Evolutionary conservation across 116 monocot species (phyloP).

Genomic region (Iris pallida): DNA sequence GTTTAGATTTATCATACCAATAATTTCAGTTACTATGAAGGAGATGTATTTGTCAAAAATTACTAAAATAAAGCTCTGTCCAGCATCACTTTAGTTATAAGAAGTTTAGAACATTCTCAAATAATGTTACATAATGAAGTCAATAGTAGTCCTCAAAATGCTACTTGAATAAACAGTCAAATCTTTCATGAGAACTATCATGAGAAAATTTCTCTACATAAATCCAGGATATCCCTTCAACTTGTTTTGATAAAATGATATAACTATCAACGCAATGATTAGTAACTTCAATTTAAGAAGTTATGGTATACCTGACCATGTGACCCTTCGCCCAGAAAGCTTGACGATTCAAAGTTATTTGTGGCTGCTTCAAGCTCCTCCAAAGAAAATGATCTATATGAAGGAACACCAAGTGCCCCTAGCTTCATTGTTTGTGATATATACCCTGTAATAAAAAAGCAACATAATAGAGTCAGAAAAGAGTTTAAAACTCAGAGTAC

Average conservation of each 20-base stretch:
- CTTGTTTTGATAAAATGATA: too few species aligned
- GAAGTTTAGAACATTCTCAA: too few species aligned
- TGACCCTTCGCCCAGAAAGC: constrained; percentile 60
- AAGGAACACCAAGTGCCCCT: constrained; percentile 67
- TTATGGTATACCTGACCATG: constrained; percentile 54
- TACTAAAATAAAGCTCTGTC: too few species aligned
- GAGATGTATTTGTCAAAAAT: too few species aligned
- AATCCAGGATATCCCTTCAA: too few species aligned
- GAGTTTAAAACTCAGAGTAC: neutral
- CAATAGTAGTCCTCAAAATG: neutral
- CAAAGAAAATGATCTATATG: constrained; percentile 71
- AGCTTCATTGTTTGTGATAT: constrained; percentile 82
- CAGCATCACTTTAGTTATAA: too few species aligned
- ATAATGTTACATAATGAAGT: neutral
- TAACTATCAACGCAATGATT: too few species aligned
- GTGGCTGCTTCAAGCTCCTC: constrained; percentile 91
- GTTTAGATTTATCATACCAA: too few species aligned
- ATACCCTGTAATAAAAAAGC: constrained; percentile 41
- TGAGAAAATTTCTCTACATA: too few species aligned
- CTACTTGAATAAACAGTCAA: too few species aligned
- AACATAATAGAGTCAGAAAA: neutral
- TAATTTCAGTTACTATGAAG: too few species aligned
- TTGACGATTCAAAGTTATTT: constrained; percentile 63
- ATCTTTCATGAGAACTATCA: too few species aligned
- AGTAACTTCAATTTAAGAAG: neutral